Conservation (phyloP, 2,329 filamentous ascomycete species). For the Curvularia sp. region DNA sequence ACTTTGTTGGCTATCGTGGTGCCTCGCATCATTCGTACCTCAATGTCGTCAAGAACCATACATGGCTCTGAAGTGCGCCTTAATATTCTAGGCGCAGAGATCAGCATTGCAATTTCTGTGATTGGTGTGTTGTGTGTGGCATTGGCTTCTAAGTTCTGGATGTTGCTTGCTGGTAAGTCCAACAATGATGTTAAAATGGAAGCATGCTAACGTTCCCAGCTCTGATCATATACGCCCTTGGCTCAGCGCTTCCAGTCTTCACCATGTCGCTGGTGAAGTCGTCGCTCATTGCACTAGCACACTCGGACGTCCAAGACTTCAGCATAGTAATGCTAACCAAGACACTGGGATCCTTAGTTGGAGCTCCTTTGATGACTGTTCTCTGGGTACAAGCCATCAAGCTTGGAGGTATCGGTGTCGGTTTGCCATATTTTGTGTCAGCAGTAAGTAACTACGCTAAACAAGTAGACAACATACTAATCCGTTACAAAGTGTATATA, state of each 20-base stretch:
- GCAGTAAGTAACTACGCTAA: conserved; percentile 32
- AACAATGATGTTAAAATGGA: no score
- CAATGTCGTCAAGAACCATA: conserved; percentile 31
- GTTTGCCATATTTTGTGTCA: conserved; percentile 47
- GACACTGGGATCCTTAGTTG: conserved; percentile 46
- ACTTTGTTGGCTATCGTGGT: conserved; percentile 43
- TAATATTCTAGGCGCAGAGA: conserved; percentile 42
- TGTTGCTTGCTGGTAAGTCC: conserved; percentile 38
- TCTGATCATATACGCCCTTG: conserved; percentile 48
- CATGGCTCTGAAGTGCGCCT: conserved; percentile 39
- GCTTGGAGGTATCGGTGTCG: conserved; percentile 41
- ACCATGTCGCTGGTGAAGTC: conserved; percentile 49
- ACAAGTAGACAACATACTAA: conserved; percentile 2
- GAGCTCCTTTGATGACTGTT: conserved; percentile 47
- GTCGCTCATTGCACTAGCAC: conserved; percentile 36
- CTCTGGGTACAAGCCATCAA: conserved; percentile 48
- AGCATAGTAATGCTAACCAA: conserved; percentile 50
- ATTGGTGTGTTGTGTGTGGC: conserved; percentile 46
- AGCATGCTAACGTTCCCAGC: conserved; percentile 26
- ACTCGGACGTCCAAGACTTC: conserved; percentile 44
- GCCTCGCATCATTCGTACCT: conserved; percentile 42
- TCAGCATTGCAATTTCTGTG: conserved; percentile 44
- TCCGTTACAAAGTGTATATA: conserved; percentile 17
- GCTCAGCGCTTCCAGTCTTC: conserved; percentile 50
- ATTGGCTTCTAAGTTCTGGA: conserved; percentile 41